phyloP scores from a whole-genome alignment of 768 basidiomycete species.

The Steccherinum ochraceum region DNA sequence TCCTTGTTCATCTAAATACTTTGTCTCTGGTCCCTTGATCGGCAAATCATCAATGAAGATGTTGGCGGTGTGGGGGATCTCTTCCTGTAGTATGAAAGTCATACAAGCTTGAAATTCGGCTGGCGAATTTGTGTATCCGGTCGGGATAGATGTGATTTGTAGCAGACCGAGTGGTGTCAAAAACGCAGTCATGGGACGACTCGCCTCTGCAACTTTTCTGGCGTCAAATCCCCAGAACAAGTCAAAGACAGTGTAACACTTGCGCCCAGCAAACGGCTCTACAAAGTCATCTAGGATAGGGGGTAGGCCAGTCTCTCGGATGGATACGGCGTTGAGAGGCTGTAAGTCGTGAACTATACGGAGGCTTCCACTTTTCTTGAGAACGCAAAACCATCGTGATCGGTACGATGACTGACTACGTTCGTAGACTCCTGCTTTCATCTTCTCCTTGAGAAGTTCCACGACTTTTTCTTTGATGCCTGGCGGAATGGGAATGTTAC shows the following conservation, averaged over 20 bases:
- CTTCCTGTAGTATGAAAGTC: constrained; percentile 16
- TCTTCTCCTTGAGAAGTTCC: constrained; percentile 25
- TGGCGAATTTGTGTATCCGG: constrained; percentile 16
- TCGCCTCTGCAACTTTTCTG: constrained; percentile 2
- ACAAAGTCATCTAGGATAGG: constrained; percentile 29
- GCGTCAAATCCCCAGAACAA: constrained; percentile 13
- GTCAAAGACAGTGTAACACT: constrained; percentile 8
- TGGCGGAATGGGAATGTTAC: constrained; percentile 31
- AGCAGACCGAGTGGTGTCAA: constrained; percentile 10
- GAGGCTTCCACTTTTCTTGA: constrained; percentile 27
- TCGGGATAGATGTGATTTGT: constrained; percentile 10
- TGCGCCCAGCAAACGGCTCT: constrained; percentile 11
- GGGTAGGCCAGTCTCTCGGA: constrained; percentile 28
- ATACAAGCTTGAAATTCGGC: constrained; percentile 17
- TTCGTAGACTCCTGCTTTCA: constrained; percentile 31
- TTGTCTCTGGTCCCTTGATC: constrained; percentile 14
- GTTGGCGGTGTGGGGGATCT: constrained; percentile 16
- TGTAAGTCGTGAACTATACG: constrained; percentile 33
- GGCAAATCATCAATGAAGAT: constrained; percentile 20
- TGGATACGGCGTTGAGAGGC: constrained; percentile 31
- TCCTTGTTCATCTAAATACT: constrained; percentile 6
- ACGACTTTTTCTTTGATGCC: constrained; percentile 26
- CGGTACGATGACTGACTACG: constrained; percentile 29
- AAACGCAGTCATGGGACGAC: constrained; percentile 15
- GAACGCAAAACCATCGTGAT: constrained; percentile 31